Evolutionary conservation across 805 yeast species (phyloP).

Genomic region (Teunomyces tritomae): DNA sequence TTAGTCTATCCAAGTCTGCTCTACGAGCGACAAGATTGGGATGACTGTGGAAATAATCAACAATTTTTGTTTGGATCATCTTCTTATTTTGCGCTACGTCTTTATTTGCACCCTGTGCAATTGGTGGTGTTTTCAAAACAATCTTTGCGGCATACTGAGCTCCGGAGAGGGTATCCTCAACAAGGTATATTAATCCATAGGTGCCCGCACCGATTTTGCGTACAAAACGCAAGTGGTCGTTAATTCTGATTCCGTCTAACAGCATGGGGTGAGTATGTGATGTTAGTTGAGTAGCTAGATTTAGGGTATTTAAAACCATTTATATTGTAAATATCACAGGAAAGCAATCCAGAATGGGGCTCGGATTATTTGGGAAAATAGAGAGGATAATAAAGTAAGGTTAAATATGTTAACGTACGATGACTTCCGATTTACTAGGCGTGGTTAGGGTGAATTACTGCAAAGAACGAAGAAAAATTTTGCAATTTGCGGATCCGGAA

Average conservation of each 20-base stretch:
- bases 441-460: slow-evolving; percentile 1
- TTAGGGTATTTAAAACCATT: slow-evolving; percentile 1
- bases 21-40: slow-evolving; percentile 15
- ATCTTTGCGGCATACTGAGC: slow-evolving; percentile 69
- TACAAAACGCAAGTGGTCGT: slow-evolving; percentile 39
- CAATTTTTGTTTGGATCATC: slow-evolving; percentile 25
- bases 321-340: slow-evolving; percentile 1
- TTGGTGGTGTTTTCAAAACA: slow-evolving; percentile 48
- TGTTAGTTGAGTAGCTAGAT: background rate
- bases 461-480: slow-evolving; percentile 1
- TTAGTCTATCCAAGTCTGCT: slow-evolving; percentile 23
- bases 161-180: slow-evolving; percentile 51
- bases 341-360: background rate
- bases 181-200: slow-evolving; percentile 75
- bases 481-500: slow-evolving; percentile 3
- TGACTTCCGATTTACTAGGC: background rate
- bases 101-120: slow-evolving; percentile 22
- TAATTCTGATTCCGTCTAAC: slow-evolving; percentile 24
- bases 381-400: background rate
- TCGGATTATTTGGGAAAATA: background rate
- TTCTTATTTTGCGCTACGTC: slow-evolving; percentile 30
- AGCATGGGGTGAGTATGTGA: slow-evolving; percentile 5
- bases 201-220: slow-evolving; percentile 79
- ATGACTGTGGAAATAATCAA: slow-evolving; percentile 16
- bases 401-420: slow-evolving; percentile 1